Conservation (phyloP, 2,329 filamentous ascomycete genomes). For the Ophiocordyceps robertsii region DNA sequence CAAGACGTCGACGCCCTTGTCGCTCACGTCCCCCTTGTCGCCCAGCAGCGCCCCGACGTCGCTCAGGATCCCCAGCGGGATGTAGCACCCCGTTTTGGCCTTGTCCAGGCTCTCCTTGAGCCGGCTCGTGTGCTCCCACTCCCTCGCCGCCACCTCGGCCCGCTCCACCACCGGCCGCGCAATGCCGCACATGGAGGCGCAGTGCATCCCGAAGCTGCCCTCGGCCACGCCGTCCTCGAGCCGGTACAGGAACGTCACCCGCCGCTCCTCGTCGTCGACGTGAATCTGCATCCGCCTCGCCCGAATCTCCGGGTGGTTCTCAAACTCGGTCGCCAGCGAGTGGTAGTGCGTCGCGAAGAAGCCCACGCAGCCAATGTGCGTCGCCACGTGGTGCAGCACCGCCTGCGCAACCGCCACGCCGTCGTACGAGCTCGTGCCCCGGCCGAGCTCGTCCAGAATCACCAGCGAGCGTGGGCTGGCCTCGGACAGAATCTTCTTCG, state of each 20-base stretch:
- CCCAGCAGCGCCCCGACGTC: constrained; percentile 71
- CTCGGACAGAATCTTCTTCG: constrained; percentile 93
- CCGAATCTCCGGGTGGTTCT: constrained; percentile 73
- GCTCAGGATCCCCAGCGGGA: constrained; percentile 76
- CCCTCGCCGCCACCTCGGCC: constrained; percentile 75
- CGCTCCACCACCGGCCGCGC: constrained; percentile 67
- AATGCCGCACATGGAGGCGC: constrained; percentile 95
- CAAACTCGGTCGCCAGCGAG: constrained; percentile 82
- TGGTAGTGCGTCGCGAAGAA: constrained; percentile 99
- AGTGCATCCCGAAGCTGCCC: constrained; percentile 98
- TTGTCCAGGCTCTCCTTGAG: constrained; percentile 80
- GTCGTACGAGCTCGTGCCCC: constrained; percentile 90
- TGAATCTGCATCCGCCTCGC: constrained; percentile 88
- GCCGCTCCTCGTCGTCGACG: constrained; percentile 70
- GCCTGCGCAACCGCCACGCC: constrained; percentile 94
- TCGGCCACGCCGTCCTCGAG: constrained; percentile 89
- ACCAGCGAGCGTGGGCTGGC: constrained; percentile 89
- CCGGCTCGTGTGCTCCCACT: constrained; percentile 90
- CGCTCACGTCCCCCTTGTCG: constrained; percentile 34
- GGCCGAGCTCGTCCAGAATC: constrained; percentile 90
- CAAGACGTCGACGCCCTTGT: constrained; percentile 44
- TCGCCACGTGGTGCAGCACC: constrained; percentile 90
- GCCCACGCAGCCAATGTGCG: constrained; percentile 82
- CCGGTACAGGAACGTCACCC: constrained; percentile 95
- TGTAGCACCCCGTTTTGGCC: constrained; percentile 64